Base-by-base conservation (phyloP, 2,329 filamentous ascomycete genomes). In the Aspergillus clavatus region DNA sequence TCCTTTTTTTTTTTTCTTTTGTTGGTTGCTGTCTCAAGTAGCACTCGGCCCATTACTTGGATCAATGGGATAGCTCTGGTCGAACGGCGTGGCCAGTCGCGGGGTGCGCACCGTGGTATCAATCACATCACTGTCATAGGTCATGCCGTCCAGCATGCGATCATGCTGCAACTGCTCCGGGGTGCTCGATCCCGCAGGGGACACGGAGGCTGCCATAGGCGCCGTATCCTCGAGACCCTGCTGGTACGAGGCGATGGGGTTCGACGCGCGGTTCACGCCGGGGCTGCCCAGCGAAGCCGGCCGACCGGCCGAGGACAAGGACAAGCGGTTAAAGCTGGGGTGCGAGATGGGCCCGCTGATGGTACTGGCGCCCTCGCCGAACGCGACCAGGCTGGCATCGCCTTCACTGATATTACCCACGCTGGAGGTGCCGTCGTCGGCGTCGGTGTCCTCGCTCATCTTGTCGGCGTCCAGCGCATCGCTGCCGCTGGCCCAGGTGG, bases 291-390 rank as follows among this genome's bases (percentile, higher is more conserved):
- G 51, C 61, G 70, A 54, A 72, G 74, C 52, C 68, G 67, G 40
- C 23, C 56, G 53, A 10, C 64, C 61, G 39, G 58, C 62, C 5
- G 66, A 66, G 2, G 65, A 64, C 5, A 65, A 66, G 2, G 65
- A 64, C 40, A 59, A 53, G 7, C 68, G 60, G 37, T 63, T 67
- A 19, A 66, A 72, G 66, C 38, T 77, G 64, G 64, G 79, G 73
- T 69, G 86, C 78, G 61, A 86, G 23, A 74, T 86, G 29, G 87
- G 87, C 0, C 89, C 89, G 48, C 83, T 88, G 46, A 90, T 83
- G 4, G 89, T 89, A 65, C 86, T 89, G 7, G 91, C 90, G 26
- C 90, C 91, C 66, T 96, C 90, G 40, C 91, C 91, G 57, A 96
- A 96, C 0, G 86, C 91, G 7, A 96, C 91, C 5, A 96, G 76